Base-by-base conservation (phyloP, 2,329 filamentous ascomycete genomes). In the Fusarium coicis region DNA sequence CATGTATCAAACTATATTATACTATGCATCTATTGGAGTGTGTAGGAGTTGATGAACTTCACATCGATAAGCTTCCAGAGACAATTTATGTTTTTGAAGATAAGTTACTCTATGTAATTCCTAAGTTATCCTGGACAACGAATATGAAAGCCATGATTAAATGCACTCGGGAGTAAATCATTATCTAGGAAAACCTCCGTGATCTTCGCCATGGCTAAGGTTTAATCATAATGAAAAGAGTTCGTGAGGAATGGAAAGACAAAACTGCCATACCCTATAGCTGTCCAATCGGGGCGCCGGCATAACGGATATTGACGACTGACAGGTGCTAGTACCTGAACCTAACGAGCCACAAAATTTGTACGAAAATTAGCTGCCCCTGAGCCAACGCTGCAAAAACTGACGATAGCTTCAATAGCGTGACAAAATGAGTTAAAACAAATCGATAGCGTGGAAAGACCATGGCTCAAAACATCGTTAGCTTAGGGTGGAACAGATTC, bases 351-450 rank as follows among this genome's bases (percentile, higher is more conserved):
- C 43, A 62, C 61, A 53, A 47, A 18, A 34, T n/a, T 46, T 28
- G 34, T 9, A 16, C 15, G 37, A 37, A 68, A 42, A 30, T 30
- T 11, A 15, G 10, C 4, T 57, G 15, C 66, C 65, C 66, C 66
- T 69, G 57, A 68, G 19, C 57, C 23, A 39, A 28, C 10, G 65
- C 19, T 32, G 30, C 50, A 47, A 47, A 58, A 52, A 32, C 19
- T 57, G 26, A 7, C 21, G 66, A 69, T 68, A 47, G 66, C 65
- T 58, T 64, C 58, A 49, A 58, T 69, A 69, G 65, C 32, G 64
- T 12, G 40, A 16, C 18, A 18, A 43, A 32, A 62, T 8, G 30
- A 50, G 39, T 52, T 52, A 46, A 61, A 61, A 66, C 53, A 42
- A 68, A 53, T 69, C 66, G 40, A 69, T 69, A 69, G 66, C 53